Evolutionary conservation across 495 filamentous ascomycete species (phyloP).

Genomic region (Aspergillus leporis): DNA sequence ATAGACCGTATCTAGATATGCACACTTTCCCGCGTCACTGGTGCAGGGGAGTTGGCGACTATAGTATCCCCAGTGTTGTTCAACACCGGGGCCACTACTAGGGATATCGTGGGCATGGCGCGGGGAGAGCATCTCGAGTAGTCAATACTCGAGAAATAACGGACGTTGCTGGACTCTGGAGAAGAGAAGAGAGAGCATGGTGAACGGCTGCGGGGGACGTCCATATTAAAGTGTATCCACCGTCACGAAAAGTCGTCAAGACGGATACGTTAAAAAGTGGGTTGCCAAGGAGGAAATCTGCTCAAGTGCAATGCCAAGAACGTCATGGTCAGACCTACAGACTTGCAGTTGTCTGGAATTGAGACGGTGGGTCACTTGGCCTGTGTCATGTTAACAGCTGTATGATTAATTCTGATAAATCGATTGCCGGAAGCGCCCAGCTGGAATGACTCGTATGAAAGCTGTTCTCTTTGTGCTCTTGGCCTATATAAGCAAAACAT

Average conservation of each 20-base stretch:
- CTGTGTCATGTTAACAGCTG: not conserved
- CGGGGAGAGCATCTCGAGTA: conserved; percentile 6
- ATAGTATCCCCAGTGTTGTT: conserved; percentile 64
- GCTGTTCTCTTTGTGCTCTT: not conserved
- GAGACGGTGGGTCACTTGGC: conserved; percentile 2
- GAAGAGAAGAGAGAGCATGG: not conserved
- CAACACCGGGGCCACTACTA: conserved; percentile 20
- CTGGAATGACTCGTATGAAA: not conserved
- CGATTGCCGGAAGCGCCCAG: not conserved
- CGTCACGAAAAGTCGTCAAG: not conserved
- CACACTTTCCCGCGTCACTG: conserved; percentile 61
- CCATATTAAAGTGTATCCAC: conserved; percentile 7
- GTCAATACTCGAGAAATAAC: not conserved
- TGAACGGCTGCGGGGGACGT: not conserved
- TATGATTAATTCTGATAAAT: not conserved
- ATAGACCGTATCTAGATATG: conserved; percentile 64
- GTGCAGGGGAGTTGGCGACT: conserved; percentile 57
- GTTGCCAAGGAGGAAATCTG: conserved; percentile 13
- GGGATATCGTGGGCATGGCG: conserved; percentile 7
- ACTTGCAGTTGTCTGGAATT: not conserved
- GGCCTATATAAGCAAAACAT: not conserved
- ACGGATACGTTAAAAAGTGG: conserved; percentile 3
- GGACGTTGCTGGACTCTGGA: conserved; percentile 1
- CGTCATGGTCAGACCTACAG: not conserved
- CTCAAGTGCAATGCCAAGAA: conserved; percentile 11